Conservation (phyloP, 768 basidiomycete species). For the Artomyces pyxidatus region DNA sequence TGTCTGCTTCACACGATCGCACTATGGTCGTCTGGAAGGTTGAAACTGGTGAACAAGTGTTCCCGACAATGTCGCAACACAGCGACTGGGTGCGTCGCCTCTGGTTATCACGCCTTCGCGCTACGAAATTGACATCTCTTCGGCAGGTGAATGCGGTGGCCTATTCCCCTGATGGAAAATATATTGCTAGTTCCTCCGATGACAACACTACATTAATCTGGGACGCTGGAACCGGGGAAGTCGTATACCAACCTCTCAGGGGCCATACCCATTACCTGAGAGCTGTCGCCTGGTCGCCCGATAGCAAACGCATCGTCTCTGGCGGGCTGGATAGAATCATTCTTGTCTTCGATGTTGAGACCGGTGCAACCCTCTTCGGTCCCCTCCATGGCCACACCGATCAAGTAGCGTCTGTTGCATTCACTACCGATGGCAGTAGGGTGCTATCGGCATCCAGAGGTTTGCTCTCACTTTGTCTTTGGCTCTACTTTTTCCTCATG, state of each 20-base stretch:
- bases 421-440: slow-evolving; percentile 3
- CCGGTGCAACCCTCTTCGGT: slow-evolving; percentile 1
- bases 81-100: slow-evolving; percentile 4
- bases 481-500: no score
- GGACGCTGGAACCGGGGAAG: slow-evolving; percentile 38
- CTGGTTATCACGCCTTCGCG: background rate
- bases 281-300: slow-evolving; percentile 6
- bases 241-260: slow-evolving; percentile 20
- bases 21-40: slow-evolving; percentile 7
- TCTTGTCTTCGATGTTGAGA: slow-evolving; percentile 8
- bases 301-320: slow-evolving; percentile 3
- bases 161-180: slow-evolving; percentile 12
- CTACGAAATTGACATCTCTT: background rate
- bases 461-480: background rate
- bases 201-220: slow-evolving; percentile 42
- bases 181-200: slow-evolving; percentile 35
- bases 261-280: slow-evolving; percentile 2
- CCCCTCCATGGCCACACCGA: slow-evolving; percentile 34
- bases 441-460: background rate
- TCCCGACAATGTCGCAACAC: background rate
- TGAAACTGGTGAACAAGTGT: slow-evolving; percentile 1
- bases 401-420: slow-evolving; percentile 32
- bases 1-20: slow-evolving; percentile 5
- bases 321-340: slow-evolving; percentile 1
- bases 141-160: slow-evolving; percentile 3